Evolutionary conservation across 257 asterid species (phyloP), one percentile per base, ranked within the genome.

Genomic region (Craterostigma plantagineum): DNA sequence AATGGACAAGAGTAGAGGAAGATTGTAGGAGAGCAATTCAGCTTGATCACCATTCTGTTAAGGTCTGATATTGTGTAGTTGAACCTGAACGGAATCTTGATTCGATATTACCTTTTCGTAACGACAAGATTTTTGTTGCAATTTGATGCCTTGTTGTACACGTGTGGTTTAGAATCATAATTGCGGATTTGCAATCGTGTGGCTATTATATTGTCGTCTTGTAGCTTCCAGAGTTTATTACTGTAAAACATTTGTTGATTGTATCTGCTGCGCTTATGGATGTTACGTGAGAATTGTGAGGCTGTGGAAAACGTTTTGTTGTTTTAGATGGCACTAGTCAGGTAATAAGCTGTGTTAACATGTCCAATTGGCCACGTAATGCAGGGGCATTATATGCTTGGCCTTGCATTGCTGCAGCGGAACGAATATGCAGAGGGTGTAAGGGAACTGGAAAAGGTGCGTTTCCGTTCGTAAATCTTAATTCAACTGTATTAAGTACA

Each of bases 311-410:
- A 23, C 6, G 6, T 23, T 23, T 23, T 23, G 30, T 23, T 23
- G 6, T 23, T 23, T 23, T 23, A 2, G 6, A 23, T 23, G 30
- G 30, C 30, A 6, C 30, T 2, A 23, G 30, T 23, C 30, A 23
- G 30, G 30, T 23, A 23, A 34, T 57, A 12, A 16, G 17, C 7
- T 16, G 30, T 18, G 34, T 30, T 7, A 15, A 43, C 23, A 43
- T 43, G 40, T 36, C 11, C 40, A 9, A 2, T 36, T 36, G 14
- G 3, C 12, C 40, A 36, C 8, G 12, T 9, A 8, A 8, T 51
- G 15, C 75, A 78, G 85, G 92, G 60, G 3, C 92, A 74, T 57
- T 74, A 78, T 51, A 74, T 74, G 81, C 81, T 78, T 16, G 85
- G 92, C 42, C 92, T 68, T 34, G 85, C 81, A 9, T 55, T 78